phyloP scores from a whole-genome alignment of 2,329 filamentous ascomycete genomes.

The Microascus cirrosus region DNA sequence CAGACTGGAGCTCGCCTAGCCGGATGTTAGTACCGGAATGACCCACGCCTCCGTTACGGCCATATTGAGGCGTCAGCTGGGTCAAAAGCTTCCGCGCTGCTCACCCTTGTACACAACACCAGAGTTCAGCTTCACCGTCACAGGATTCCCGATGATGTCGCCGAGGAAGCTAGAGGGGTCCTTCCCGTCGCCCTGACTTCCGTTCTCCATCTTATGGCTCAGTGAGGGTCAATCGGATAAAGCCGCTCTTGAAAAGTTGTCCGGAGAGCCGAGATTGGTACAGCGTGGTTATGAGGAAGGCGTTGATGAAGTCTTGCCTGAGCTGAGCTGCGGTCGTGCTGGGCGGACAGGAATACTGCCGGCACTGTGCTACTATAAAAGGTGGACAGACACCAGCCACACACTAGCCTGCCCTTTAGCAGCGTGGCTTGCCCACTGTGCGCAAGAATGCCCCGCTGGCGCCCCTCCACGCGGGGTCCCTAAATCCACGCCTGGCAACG shows the following conservation, averaged over 20 bases:
- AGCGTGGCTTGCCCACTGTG: background rate
- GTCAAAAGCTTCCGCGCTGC: constrained; percentile 6
- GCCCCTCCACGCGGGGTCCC: background rate
- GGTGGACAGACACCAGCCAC: background rate
- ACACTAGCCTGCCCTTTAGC: background rate
- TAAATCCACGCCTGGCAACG: background rate
- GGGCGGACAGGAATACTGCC: background rate
- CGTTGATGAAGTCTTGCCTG: background rate
- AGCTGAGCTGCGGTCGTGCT: background rate
- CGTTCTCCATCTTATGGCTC: constrained; percentile 60
- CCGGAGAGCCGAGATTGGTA: background rate
- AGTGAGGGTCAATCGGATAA: background rate
- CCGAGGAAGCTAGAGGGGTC: constrained; percentile 89
- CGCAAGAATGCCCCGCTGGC: background rate
- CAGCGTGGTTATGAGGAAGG: background rate
- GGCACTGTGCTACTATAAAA: background rate
- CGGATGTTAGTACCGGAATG: background rate
- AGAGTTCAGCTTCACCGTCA: constrained; percentile 97
- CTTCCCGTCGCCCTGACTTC: constrained; percentile 61
- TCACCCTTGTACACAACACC: constrained; percentile 94
- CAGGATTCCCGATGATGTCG: constrained; percentile 87
- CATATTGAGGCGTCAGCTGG: background rate
- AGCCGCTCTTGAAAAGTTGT: background rate
- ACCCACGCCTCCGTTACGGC: background rate
- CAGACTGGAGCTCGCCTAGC: constrained; percentile 83